phyloP scores from a whole-genome alignment of 1,284 basidiomycete genomes.

The Trichosporon sp. region DNA sequence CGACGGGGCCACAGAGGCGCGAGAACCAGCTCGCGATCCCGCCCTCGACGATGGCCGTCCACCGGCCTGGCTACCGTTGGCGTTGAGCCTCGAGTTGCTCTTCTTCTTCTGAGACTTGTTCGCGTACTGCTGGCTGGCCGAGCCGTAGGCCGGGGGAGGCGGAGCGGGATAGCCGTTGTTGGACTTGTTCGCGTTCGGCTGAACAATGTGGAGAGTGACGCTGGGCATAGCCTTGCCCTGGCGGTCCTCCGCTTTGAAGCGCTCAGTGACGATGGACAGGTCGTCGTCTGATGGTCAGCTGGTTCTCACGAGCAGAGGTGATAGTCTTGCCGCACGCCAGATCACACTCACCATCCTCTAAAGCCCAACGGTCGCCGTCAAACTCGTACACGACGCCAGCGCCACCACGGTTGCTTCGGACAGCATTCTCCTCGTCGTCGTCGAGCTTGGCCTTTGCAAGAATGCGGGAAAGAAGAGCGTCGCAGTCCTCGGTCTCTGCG shows the following conservation, averaged over 20 bases:
- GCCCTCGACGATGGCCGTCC: conserved; percentile 13
- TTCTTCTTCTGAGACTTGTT: conserved; percentile 20
- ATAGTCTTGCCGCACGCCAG: too few species aligned
- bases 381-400: conserved; percentile 53
- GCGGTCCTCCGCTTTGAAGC: conserved; percentile 47
- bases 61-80: not conserved
- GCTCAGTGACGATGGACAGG: conserved; percentile 53
- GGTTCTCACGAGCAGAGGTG: not conserved
- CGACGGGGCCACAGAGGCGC: conserved; percentile 14
- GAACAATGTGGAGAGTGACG: conserved; percentile 33
- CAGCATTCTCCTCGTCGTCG: conserved; percentile 24
- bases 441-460: conserved; percentile 39
- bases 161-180: conserved; percentile 20
- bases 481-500: conserved; percentile 45
- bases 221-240: conserved; percentile 34
- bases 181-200: conserved; percentile 28
- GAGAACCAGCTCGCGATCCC: conserved; percentile 11
- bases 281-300: conserved; percentile 51
- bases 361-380: conserved; percentile 49
- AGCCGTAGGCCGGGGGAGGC: conserved; percentile 23
- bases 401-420: conserved; percentile 39
- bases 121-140: conserved; percentile 19
- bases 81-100: not conserved
- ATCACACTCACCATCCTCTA: conserved; percentile 55
- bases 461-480: conserved; percentile 44